Base-by-base conservation (phyloP, 2,329 filamentous ascomycete species). In the Elsinoe arachidis region DNA sequence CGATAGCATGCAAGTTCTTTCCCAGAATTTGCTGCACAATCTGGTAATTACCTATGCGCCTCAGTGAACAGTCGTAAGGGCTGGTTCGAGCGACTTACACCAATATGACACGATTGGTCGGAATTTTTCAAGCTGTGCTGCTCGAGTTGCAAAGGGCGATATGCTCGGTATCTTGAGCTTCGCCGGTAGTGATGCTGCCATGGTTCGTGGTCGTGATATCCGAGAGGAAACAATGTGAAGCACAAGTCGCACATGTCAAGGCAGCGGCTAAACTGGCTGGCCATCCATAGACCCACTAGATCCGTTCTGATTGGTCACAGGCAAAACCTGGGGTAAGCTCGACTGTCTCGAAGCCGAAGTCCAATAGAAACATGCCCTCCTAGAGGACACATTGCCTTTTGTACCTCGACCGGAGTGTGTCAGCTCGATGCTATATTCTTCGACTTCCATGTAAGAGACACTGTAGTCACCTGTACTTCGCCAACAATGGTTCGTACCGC, bases 21-120 rank as follows among this genome's bases (percentile, higher is more conserved):
- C 81, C 79, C 12, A 99, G 83, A 63, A 99, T 95, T 68, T 95
- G 88, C 67, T 97, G 90, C 47, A 96, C 87, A 23, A 93, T 88
- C 79, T 89, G 93, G 72, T 93, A 96, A 68, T 95, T 86, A 71
- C 88, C 89, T 93, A 26, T 26, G 19, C 11, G 60, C 14, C 10
- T 43, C n/a, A 47, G 41, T 21, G 37, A 15, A 17, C 23, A 11
- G 7, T 23, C 15, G 11, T 14, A 5, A 15, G 23, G 11, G 2
- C 4, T 34, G 12, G 7, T 37, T 5, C 3, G 12, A 2, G 12
- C 14, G 15, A 80, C 86, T 68, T 80, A 95, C 92, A 93, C 90
- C 92, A 97, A 72, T 97, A 99, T 61, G 91, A 81, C 64, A 97
- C 81, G 59, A 93, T 88, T 7, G 93, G 93, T 72, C 92, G 93